Evolutionary conservation across 2,329 filamentous ascomycete genomes (phyloP), one percentile per base, ranked within the genome.

Genomic region (Colletotrichum neosansevieriae): DNA sequence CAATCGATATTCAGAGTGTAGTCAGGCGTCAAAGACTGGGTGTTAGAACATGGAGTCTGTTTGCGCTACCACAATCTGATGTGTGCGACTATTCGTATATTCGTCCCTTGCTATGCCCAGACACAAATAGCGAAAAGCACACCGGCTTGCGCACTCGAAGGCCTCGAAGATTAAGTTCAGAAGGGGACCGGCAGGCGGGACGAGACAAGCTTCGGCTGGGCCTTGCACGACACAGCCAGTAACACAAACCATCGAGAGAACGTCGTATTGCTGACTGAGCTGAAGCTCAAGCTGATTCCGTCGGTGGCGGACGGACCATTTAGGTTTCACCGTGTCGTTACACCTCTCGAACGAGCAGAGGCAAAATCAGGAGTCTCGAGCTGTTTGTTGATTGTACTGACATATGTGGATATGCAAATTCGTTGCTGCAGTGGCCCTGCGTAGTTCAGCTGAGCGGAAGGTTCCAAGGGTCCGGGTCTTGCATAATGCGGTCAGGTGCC

Each of bases 331-430:
- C 51, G 50, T 51, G 21, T 45, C 36, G 59, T 17, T 32, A 53
- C 38, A 45, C 17, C 17, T 12, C 49, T 19, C 4, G 9, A 38
- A 42, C 36, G 60, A 45, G 45, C 47, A 34, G 65, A 67, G 65
- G 65, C 65, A 47, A 60, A 67, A 58, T 40, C 60, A 24, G 54
- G 38, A 49, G 17, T 64, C 47, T 47, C 24, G 29, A 50, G 44
- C 21, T 38, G 29, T 15, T n/a, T n/a, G n/a, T 7, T 11, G 34
- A 10, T 21, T 24, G 11, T 34, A 9, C 15, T n/a, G 21, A 12
- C 7, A 29, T 15, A 32, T 34, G 38, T 51, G n/a, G 45, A 40
- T 51, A 36, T 15, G 34, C 34, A 50, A 34, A 29, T 51, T 29
- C 19, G 40, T 44, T 19, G 53, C 36, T 29, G 47, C 11, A 34